phyloP scores from a whole-genome alignment of 345 rosid species.

The Erodium maritimum region DNA sequence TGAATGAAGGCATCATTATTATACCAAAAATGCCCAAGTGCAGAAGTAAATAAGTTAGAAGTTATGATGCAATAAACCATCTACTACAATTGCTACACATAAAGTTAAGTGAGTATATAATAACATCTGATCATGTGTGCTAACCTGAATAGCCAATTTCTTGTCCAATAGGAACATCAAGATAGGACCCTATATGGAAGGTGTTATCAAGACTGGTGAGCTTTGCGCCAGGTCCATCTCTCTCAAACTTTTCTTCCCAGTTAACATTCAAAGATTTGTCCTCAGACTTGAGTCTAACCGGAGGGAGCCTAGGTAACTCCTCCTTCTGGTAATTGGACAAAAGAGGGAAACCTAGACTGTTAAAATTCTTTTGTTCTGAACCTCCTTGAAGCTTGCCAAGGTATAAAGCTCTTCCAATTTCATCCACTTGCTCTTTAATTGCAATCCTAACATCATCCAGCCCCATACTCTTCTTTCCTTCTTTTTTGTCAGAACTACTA shows the following conservation, averaged over 20 bases:
- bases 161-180: constrained; percentile 78
- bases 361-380: constrained; percentile 31
- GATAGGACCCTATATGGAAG: constrained; percentile 61
- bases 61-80: too few relatives aligned
- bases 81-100: too few relatives aligned
- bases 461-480: constrained; percentile 41
- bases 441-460: constrained; percentile 34
- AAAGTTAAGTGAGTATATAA: not conserved
- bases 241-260: constrained; percentile 74
- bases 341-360: constrained; percentile 27
- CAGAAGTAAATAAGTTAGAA: too few relatives aligned
- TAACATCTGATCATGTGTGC: constrained; percentile 8
- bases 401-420: constrained; percentile 60
- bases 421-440: constrained; percentile 70
- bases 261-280: constrained; percentile 46
- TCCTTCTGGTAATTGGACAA: constrained; percentile 45
- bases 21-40: too few relatives aligned
- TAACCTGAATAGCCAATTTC: constrained; percentile 74
- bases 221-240: constrained; percentile 43
- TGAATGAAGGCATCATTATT: too few relatives aligned
- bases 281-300: constrained; percentile 76
- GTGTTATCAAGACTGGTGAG: constrained; percentile 39
- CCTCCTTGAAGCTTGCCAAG: constrained; percentile 41
- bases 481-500: constrained; percentile 35
- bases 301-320: constrained; percentile 80